Base-by-base conservation (phyloP, 768 basidiomycete genomes). In the Galerina marginata region DNA sequence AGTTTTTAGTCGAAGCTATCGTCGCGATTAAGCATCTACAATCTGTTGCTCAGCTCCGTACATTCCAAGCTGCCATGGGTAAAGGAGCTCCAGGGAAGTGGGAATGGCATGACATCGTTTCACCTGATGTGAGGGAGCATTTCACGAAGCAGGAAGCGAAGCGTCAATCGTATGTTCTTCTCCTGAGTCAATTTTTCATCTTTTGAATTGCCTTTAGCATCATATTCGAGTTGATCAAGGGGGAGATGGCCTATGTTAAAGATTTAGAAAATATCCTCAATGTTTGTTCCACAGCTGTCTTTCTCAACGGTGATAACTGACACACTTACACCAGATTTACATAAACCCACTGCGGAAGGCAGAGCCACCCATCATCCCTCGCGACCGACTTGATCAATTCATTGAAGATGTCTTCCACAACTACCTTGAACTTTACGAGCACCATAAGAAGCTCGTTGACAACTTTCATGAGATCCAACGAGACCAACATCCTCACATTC, bases 151-250 rank as follows among this genome's bases (percentile, higher is more conserved):
- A 89, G 44, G 93, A 94, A 69, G 79, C 83, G 16, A 93, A 93
- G 72, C 85, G 93, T 37, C 95, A 96, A 75, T 83, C 88, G 93
- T 95, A 71, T 74, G 92, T 74, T 0, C 33, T 52, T 37, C 16
- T 9, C 14, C 7, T 14, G 2, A 47, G 4, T 23, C n/a, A 6
- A 2, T 39, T 15, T 16, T 23, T 26, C 57, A 29, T 51, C 6
- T 58, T 4, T 37, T n/a, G 20, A 29, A 44, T 12, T 7, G 49
- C 10, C 14, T 11, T 37, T 64, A 95, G 93, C 45, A 88, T 95
- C 67, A 95, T 96, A 52, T 97, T 96, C 68, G 95, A 97, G 77
- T 74, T 96, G 62, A 96, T 97, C 73, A 93, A 96, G 73, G 92
- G 92, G 63, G 95, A 97, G 73, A 96, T 96, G 93, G 86, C 88